Percentiles rank a stretch among this genome's conserved stretches.
These are phyloP conservation scores for Cyclospora cayetanensis DNA, from an alignment of 169 alveolate genomes.

Conservation along the genomic window DNA sequence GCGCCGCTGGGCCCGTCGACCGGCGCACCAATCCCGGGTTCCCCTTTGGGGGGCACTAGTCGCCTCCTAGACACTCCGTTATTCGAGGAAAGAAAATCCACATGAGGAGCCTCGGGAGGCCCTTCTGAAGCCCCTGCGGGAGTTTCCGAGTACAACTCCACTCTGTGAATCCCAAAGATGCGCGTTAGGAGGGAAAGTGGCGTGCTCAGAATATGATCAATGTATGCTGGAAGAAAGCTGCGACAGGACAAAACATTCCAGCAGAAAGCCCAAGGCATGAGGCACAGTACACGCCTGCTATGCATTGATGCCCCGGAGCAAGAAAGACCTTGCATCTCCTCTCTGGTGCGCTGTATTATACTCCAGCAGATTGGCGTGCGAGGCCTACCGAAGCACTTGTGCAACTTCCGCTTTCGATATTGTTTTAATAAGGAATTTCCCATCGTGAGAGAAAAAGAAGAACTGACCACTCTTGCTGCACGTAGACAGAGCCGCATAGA, in stretches of 20 bases:
- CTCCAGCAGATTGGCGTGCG: neutral
- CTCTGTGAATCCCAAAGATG: slow-evolving; percentile 33
- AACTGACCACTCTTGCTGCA: slow-evolving; percentile 10
- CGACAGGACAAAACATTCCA: neutral
- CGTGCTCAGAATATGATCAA: neutral
- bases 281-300: neutral
- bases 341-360: neutral
- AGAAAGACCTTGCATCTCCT: neutral
- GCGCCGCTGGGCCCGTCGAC: no score
- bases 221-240: slow-evolving; percentile 33
- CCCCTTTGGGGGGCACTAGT: no score
- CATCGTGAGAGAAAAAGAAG: slow-evolving; percentile 39
- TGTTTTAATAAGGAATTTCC: slow-evolving; percentile 32
- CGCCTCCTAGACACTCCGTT: no score
- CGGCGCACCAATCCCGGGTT: no score
- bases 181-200: slow-evolving; percentile 40
- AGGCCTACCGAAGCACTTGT: neutral
- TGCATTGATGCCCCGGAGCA: neutral
- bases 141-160: neutral
- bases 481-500: no score
- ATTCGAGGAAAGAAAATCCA: no score
- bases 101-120: no score
- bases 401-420: neutral
- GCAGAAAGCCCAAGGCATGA: neutral
- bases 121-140: neutral